phyloP scores from a whole-genome alignment of 1,284 basidiomycete genomes.

The Ceratobasidium sp. region DNA sequence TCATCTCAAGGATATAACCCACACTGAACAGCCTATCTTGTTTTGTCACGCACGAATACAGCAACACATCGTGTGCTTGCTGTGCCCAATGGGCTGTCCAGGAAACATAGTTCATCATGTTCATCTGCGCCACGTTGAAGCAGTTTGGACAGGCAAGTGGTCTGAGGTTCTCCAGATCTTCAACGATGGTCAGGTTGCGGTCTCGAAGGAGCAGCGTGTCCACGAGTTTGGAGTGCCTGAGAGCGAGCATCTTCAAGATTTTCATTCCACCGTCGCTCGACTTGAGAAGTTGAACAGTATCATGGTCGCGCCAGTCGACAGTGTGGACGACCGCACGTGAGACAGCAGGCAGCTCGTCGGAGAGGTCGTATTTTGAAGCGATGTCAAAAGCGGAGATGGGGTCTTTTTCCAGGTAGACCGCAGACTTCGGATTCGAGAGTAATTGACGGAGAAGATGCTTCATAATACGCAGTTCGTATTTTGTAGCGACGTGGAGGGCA shows the following conservation, averaged over 20 bases:
- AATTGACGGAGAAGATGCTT: constrained; percentile 7
- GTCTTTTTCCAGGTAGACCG: constrained; percentile 16
- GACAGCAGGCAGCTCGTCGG: not conserved
- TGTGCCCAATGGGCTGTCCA: constrained; percentile 21
- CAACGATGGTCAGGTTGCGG: not conserved
- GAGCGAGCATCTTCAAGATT: constrained; percentile 18
- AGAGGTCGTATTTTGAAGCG: not conserved
- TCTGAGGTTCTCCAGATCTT: not conserved
- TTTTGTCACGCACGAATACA: constrained; percentile 17
- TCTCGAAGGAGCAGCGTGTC: not conserved
- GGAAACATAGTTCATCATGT: not conserved
- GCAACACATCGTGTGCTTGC: not conserved
- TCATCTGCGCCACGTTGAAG: not conserved
- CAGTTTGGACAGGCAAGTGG: not conserved
- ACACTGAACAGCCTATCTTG: constrained; percentile 14
- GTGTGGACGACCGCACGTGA: not conserved
- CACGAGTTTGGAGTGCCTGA: constrained; percentile 21
- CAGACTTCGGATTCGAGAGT: not conserved
- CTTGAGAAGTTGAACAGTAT: constrained; percentile 8
- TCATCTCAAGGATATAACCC: constrained; percentile 16
- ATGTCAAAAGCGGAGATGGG: constrained; percentile 12
- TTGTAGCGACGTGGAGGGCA: not conserved
- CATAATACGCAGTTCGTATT: constrained; percentile 23
- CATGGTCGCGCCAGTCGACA: constrained; percentile 8
- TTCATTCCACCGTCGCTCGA: not conserved